Evolutionary conservation across 768 basidiomycete species (phyloP).

Genomic region (Tephrocybe rancida): DNA sequence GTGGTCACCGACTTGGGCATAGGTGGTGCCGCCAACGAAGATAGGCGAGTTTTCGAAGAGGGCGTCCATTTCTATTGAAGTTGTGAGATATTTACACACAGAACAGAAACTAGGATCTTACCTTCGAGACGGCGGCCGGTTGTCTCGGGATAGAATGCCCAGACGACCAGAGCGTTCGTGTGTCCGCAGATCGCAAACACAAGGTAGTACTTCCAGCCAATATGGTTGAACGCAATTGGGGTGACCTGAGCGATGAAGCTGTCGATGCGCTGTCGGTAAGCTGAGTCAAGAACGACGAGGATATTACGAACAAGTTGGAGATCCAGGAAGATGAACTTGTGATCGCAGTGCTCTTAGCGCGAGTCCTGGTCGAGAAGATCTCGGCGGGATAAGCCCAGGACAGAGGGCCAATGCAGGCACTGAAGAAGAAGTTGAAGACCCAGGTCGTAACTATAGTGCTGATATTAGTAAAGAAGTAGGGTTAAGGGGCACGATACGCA

Average conservation of each 20-base stretch:
- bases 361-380: constrained; percentile 45
- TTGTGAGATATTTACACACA: background rate
- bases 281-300: background rate
- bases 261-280: background rate
- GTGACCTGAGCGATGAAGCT: constrained; percentile 46
- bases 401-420: constrained; percentile 44
- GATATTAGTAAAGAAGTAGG: constrained; percentile 27
- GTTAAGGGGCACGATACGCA: constrained; percentile 34
- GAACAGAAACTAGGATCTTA: constrained; percentile 5
- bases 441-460: constrained; percentile 33
- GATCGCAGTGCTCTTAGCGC: constrained; percentile 46
- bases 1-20: constrained; percentile 36
- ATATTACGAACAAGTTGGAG: constrained; percentile 38
- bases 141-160: constrained; percentile 48
- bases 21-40: constrained; percentile 37
- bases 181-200: constrained; percentile 49
- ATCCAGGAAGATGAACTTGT: constrained; percentile 48
- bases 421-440: constrained; percentile 52
- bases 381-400: constrained; percentile 50
- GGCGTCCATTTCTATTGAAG: constrained; percentile 40
- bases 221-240: constrained; percentile 36
- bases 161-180: constrained; percentile 45
- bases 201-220: constrained; percentile 45
- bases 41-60: constrained; percentile 40
- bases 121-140: constrained; percentile 45